A percentile compares a stretch with the other conserved stretches of the same genome.
phyloP scores from a whole-genome alignment of 2,329 filamentous ascomycete species.

The Talaromyces marneffei region DNA sequence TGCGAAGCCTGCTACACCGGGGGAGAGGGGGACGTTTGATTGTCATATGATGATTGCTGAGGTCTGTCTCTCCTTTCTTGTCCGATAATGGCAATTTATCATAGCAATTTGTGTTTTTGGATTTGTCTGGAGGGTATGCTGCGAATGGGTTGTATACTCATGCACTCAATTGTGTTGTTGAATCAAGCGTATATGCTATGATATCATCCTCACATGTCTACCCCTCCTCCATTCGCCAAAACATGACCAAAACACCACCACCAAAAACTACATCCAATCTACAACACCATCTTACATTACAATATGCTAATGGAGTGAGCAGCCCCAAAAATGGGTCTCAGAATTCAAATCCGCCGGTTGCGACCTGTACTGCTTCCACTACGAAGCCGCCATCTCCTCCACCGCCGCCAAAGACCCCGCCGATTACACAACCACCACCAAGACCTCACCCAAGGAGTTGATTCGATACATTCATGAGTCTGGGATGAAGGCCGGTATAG shows the following conservation, averaged over 20 bases:
- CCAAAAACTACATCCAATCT: neutral
- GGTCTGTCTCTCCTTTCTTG: constrained; percentile 50
- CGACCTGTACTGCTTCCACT: constrained; percentile 99
- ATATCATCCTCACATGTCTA: neutral
- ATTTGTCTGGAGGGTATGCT: too few relatives aligned
- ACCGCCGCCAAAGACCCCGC: constrained; percentile 77
- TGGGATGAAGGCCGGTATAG: constrained; percentile 86
- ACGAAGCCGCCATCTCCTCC: constrained; percentile 82
- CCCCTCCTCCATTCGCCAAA: neutral
- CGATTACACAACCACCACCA: constrained; percentile 52
- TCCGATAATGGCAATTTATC: too few relatives aligned
- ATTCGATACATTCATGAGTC: constrained; percentile 85
- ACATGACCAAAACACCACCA: too few relatives aligned
- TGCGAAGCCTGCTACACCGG: constrained; percentile 60
- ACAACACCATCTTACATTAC: neutral
- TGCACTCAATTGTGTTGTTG: neutral
- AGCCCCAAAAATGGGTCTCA: constrained; percentile 88
- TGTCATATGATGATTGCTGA: constrained; percentile 99
- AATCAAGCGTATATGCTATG: neutral
- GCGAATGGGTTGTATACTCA: neutral
- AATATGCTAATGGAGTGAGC: neutral
- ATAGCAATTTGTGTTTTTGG: too few relatives aligned
- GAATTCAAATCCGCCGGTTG: constrained; percentile 91
- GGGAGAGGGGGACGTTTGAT: constrained; percentile 89
- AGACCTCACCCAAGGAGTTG: constrained; percentile 76